Base-by-base conservation (phyloP, 495 filamentous ascomycete species). In the Hypoxylon intermedium region DNA sequence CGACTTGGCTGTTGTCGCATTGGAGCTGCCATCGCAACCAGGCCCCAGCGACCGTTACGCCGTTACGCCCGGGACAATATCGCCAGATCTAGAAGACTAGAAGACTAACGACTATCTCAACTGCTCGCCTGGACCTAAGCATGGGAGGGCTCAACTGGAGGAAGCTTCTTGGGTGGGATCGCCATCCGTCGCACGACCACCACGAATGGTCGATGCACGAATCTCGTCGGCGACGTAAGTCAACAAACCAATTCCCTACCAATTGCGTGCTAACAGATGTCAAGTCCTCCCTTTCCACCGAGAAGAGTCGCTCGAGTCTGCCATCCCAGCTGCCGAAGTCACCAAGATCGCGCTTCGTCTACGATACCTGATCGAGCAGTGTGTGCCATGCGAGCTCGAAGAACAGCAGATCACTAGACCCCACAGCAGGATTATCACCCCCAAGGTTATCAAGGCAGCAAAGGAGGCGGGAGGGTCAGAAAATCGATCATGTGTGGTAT, bases 331-430 rank as follows among this genome's bases (percentile, higher is more conserved):
- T 12, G 75, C 79, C 36, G 83, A 89, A 65, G 92, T 97, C 53
- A 94, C 93, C 38, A 91, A 90, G 67, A 79, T 96, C 45, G 92
- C 92, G 0, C 83, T 98, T 16, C 88, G 91, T 38, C 77, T 98
- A 58, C 93, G 93, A 63, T 91, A 95, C 70, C 89, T 97, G 64
- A 87, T 98, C 67, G 92, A 97, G 72, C 82, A 90, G 63, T 86
- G 91, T 28, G 84, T 98, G 9, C 87, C 92, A 1, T 96, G 89
- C 76, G 94, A 98, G 72, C 77, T 98, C 13, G 85, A 92, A 51
- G 82, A 89, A 58, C 76, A 75, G 4, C 75, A 79, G 40, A 77
- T 98, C 70, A 93, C 90, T 5, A 75, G 80, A 40, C 82, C 94
- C 13, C 91, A 97, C 73, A 93, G 89, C 68, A 81, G 82, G 43